Evolutionary conservation across 2,329 filamentous ascomycete genomes (phyloP).

Genomic region (Shiraia bambusicola): DNA sequence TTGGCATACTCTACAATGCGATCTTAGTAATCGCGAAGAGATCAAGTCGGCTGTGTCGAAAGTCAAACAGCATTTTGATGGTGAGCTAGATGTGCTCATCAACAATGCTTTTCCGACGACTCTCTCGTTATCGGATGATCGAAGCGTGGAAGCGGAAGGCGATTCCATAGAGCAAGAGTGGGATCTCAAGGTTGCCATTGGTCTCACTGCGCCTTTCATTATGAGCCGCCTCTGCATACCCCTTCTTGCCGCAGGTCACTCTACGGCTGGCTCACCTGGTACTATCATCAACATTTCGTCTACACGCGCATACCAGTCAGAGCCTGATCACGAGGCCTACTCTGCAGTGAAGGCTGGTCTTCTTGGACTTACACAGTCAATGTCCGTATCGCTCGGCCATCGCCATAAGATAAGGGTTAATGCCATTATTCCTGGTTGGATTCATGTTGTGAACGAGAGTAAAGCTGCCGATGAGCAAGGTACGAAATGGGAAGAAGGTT

Average conservation of each 20-base stretch:
- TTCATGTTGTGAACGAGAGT: constrained; percentile 51
- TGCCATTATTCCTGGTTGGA: constrained; percentile 55
- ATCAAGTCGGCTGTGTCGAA: constrained; percentile 42
- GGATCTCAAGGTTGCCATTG: constrained; percentile 38
- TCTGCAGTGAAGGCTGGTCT: constrained; percentile 55
- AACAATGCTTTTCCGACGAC: constrained; percentile 41
- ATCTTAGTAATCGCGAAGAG: constrained; percentile 44
- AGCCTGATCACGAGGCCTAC: constrained; percentile 54
- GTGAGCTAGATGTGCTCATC: constrained; percentile 36
- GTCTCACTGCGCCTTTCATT: constrained; percentile 38
- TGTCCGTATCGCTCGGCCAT: constrained; percentile 51
- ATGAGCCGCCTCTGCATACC: constrained; percentile 37
- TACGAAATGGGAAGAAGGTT: constrained; percentile 49
- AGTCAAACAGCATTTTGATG: constrained; percentile 41
- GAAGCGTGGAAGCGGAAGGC: constrained; percentile 34
- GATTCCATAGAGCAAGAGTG: constrained; percentile 36
- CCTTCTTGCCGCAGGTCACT: constrained; percentile 23
- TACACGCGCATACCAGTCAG: constrained; percentile 53
- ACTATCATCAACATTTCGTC: constrained; percentile 53
- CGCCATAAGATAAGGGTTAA: constrained; percentile 51
- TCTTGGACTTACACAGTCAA: constrained; percentile 52
- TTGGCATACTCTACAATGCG: constrained; percentile 34
- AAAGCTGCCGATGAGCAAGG: constrained; percentile 46
- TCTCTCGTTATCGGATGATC: constrained; percentile 25
- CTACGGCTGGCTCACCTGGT: constrained; percentile 24